phyloP scores from a whole-genome alignment of 768 basidiomycete species.

The Suillus tomentosus region DNA sequence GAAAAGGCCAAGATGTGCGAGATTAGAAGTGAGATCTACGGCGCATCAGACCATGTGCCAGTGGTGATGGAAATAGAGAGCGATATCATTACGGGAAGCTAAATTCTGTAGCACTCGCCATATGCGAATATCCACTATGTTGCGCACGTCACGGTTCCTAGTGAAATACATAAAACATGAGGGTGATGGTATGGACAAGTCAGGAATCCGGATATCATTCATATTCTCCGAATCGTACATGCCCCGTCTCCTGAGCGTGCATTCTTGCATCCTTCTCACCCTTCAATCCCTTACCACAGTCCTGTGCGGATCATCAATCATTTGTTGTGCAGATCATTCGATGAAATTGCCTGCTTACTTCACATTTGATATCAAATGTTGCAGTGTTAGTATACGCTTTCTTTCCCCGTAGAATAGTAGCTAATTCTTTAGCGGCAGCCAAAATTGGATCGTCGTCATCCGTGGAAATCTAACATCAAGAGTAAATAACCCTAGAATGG shows the following conservation, averaged over 20 bases:
- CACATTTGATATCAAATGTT: constrained; percentile 89
- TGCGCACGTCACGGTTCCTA: background rate
- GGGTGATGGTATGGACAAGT: background rate
- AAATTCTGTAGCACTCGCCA: background rate
- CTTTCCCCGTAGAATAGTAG: constrained; percentile 68
- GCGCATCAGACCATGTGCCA: constrained; percentile 86
- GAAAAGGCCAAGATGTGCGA: constrained; percentile 78
- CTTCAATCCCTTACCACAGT: constrained; percentile 83
- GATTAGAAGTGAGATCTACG: constrained; percentile 82
- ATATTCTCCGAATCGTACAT: constrained; percentile 86
- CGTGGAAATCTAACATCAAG: constrained; percentile 22
- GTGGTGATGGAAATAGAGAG: constrained; percentile 74
- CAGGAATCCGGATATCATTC: constrained; percentile 18
- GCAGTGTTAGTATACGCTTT: constrained; percentile 90
- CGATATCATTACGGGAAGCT: constrained; percentile 30
- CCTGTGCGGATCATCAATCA: constrained; percentile 38
- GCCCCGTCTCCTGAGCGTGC: constrained; percentile 88
- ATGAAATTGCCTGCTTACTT: constrained; percentile 47
- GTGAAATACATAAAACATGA: background rate
- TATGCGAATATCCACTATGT: background rate
- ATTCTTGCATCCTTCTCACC: constrained; percentile 92
- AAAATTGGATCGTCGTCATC: constrained; percentile 57
- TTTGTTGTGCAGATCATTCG: constrained; percentile 10
- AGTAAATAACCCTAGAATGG: background rate
- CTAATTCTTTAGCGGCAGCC: constrained; percentile 68